Percentiles rank a stretch among this genome's conserved stretches.
These are phyloP conservation scores for Xylariaceae sp. DNA, from an alignment of 2,329 filamentous ascomycete genomes.

Conservation along the genomic window DNA sequence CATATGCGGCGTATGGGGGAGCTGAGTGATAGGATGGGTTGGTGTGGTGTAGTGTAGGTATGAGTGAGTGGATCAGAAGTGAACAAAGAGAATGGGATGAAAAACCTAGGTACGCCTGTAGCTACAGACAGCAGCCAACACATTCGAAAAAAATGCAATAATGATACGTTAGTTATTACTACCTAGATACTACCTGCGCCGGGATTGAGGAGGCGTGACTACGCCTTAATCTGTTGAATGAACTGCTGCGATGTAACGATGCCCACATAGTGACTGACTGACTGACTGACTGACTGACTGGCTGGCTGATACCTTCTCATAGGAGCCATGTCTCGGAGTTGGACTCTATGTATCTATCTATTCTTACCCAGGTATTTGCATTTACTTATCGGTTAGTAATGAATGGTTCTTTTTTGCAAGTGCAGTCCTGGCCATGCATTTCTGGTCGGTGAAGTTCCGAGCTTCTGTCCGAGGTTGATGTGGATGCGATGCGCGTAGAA, in stretches of 20 bases:
- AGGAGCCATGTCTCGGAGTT: conserved; percentile 7
- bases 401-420: too few species aligned
- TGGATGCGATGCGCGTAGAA: not conserved
- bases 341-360: too few species aligned
- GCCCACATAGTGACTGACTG: not conserved
- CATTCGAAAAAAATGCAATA: not conserved
- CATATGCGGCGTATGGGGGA: too few species aligned
- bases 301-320: not conserved
- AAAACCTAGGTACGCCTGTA: too few species aligned
- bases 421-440: not conserved
- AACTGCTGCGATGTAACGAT: not conserved
- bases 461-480: too few species aligned
- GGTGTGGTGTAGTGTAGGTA: too few species aligned
- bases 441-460: conserved; percentile 3
- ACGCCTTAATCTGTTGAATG: not conserved
- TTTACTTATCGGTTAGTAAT: too few species aligned
- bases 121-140: not conserved
- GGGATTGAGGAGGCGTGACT: not conserved
- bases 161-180: conserved; percentile 1
- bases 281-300: not conserved
- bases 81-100: not conserved
- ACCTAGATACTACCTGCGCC: not conserved
- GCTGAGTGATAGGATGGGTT: too few species aligned
- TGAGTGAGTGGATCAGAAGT: too few species aligned
- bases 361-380: too few species aligned